Evolutionary conservation across 805 yeast genomes (phyloP), one percentile per base, ranked within the genome.

Genomic region (Candida montana): DNA sequence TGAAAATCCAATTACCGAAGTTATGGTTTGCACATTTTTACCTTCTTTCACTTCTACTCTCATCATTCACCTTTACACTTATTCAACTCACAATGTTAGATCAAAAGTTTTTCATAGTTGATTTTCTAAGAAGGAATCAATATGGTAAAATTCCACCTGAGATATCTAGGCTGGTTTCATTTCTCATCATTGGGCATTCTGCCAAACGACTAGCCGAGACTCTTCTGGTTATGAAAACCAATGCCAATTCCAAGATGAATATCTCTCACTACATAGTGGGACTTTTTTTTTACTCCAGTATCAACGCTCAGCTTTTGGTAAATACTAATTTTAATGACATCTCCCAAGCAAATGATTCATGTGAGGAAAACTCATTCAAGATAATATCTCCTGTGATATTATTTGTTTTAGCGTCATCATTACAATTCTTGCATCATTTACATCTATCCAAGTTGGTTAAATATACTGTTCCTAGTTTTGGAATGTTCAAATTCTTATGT

Each of bases 181-280:
- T 56, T 31, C 42, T 64, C 3, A 37, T 65, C 15, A 34, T 66
- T n/a, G 43, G 74, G 2, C 93, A 84, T 52, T 74, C 81, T 1
- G 15, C 62, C 3, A 62, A 89, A 52, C 63, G 93, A 45, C 45
- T 68, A 2, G 63, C 65, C 35, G 93, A 84, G 55, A 75, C 83
- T 33, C 43, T 64, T 3, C 64, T 50, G 38, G 66, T 83, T 17
- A 66, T 74, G 30, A 73, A 67, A 29, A 78, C 72, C 4, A 33
- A 57, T 2, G 20, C 29, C 11, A 52, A 53, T 1, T 69, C 88
- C 3, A 69, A 69, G 44, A 83, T 84, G 67, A 81, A 83, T 53
- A 51, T 82, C 29, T 65, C 77, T 1, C 93, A 84, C 59, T 84
- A 83, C 51, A 37, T 78, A 1, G 81, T 74, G 4, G 95, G 93